Evolutionary conservation across 2,329 filamentous ascomycete genomes (phyloP), one percentile per base, ranked within the genome.

Genomic region (Xylaria polymorpha): DNA sequence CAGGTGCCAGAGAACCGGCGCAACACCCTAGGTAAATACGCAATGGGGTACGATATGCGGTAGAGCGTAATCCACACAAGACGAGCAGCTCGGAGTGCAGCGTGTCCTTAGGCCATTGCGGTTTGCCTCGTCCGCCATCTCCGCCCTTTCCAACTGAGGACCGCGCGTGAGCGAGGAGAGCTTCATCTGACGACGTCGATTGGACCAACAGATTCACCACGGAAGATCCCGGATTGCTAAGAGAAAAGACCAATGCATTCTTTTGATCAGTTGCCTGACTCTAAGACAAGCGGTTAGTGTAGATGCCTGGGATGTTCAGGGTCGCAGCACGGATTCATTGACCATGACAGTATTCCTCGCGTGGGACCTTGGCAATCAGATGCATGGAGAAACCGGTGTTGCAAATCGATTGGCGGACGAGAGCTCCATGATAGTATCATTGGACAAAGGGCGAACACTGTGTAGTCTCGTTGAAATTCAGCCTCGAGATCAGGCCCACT

Each of bases 101-200:
- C 14, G 22, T 20, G 9, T 10, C 25, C 25, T 35, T 25, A 20
- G 14, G 12, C 20, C 4, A 59, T 32, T 43, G 39, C 9, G 25
- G 56, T 32, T 46, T 22, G 56, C 56, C 25, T 46, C 14, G 41
- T 46, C 41, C 56, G 22, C 41, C 56, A 41, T 46, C 22, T 46
- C 15, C 15, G 1, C 4, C 12, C 22, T 14, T 18, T 14, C 3
- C 14, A 18, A 1, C 9, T 1, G 10, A 58, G 8, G 0, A 58
- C 39, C 15, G 4, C 14, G 35, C 14, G 12, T 43, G 25, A n/a
- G 41, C 25, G 37, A 20, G n/a, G 37, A 59, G 14, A 32, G 1
- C 25, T 46, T 43, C 7, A 32, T 59, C 32, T 20, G 18, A 46
- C 56, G 12, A 25, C 20, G 51, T 39, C 51, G 35, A 41, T 57